Evolutionary conservation across 2,329 filamentous ascomycete genomes (phyloP).

Genomic region (Neurospora sp.): DNA sequence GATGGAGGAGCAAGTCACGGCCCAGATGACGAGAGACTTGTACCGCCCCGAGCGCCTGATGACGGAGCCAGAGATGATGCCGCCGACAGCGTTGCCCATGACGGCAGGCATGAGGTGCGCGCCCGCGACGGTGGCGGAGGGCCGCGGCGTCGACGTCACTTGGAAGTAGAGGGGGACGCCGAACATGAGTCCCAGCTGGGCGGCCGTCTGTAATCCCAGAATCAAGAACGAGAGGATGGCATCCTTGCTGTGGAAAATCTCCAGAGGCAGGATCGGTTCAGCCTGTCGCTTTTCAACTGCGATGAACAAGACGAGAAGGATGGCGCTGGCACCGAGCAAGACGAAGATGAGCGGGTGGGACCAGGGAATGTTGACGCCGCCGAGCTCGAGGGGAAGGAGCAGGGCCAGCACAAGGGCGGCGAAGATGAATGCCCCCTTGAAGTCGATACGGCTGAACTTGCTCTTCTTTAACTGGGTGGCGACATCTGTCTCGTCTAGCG

Average conservation of each 20-base stretch:
- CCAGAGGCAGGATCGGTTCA: conserved; percentile 51
- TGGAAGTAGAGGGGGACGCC: conserved; percentile 62
- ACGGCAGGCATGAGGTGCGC: conserved; percentile 59
- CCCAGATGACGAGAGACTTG: conserved; percentile 42
- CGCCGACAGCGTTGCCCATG: conserved; percentile 55
- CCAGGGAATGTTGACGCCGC: conserved; percentile 29
- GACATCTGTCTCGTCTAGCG: background rate
- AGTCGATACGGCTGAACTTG: conserved; percentile 46
- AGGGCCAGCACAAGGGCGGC: conserved; percentile 26
- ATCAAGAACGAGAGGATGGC: conserved; percentile 45
- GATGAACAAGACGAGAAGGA: conserved; percentile 25
- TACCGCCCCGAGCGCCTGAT: conserved; percentile 53
- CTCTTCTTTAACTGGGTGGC: conserved; percentile 13
- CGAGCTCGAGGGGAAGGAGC: conserved; percentile 31
- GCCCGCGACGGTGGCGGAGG: conserved; percentile 48
- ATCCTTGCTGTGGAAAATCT: conserved; percentile 40
- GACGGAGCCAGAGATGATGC: conserved; percentile 46
- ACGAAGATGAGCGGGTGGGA: conserved; percentile 24
- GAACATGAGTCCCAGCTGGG: conserved; percentile 55
- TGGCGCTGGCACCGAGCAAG: conserved; percentile 21
- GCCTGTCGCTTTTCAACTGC: conserved; percentile 27
- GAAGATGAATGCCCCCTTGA: conserved; percentile 42
- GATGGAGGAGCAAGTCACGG: conserved; percentile 37
- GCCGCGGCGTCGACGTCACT: conserved; percentile 38
- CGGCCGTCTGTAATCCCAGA: conserved; percentile 40